Percentiles rank a stretch among this genome's conserved stretches.
phyloP scores from a whole-genome alignment of 768 basidiomycete genomes.

The Tubosaeta sp. region DNA sequence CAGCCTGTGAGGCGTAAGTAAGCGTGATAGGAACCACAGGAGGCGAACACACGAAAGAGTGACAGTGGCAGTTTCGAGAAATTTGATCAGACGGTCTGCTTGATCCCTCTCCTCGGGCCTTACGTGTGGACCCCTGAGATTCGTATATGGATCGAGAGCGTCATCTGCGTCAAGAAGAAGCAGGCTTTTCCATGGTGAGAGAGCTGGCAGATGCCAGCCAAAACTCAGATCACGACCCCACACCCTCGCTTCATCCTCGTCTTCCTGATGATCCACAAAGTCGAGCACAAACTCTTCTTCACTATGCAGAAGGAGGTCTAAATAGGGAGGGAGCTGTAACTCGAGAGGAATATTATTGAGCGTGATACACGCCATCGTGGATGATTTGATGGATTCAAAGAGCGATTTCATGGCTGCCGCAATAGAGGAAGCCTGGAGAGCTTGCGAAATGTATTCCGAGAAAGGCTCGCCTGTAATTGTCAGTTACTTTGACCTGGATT shows the following conservation, averaged over 20 bases:
- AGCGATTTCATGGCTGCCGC: slow-evolving; percentile 76
- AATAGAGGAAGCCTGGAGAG: slow-evolving; percentile 64
- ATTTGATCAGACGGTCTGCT: slow-evolving; percentile 69
- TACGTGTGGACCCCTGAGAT: slow-evolving; percentile 54
- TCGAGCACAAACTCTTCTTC: slow-evolving; percentile 57
- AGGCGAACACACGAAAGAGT: slow-evolving; percentile 62
- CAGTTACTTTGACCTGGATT: slow-evolving; percentile 3
- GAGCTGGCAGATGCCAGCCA: slow-evolving; percentile 68
- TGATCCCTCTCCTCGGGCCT: slow-evolving; percentile 61
- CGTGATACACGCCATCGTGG: slow-evolving; percentile 71
- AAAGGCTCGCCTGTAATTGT: slow-evolving; percentile 52
- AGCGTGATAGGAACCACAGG: background rate
- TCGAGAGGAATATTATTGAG: slow-evolving; percentile 79
- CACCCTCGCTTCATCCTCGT: slow-evolving; percentile 44
- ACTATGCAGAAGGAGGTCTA: slow-evolving; percentile 66
- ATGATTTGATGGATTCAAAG: slow-evolving; percentile 73
- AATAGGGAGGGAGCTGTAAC: slow-evolving; percentile 79
- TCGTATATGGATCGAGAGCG: slow-evolving; percentile 55
- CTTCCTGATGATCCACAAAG: slow-evolving; percentile 45
- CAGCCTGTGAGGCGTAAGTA: slow-evolving; percentile 40
- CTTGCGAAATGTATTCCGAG: slow-evolving; percentile 49
- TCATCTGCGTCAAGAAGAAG: slow-evolving; percentile 65
- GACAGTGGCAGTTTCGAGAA: slow-evolving; percentile 69
- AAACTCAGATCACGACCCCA: slow-evolving; percentile 69
- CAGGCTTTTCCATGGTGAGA: slow-evolving; percentile 91